A percentile compares a stretch with the other conserved stretches of the same genome.
phyloP scores from a whole-genome alignment of 257 asterid species.

The Gynochthodes officinalis region DNA sequence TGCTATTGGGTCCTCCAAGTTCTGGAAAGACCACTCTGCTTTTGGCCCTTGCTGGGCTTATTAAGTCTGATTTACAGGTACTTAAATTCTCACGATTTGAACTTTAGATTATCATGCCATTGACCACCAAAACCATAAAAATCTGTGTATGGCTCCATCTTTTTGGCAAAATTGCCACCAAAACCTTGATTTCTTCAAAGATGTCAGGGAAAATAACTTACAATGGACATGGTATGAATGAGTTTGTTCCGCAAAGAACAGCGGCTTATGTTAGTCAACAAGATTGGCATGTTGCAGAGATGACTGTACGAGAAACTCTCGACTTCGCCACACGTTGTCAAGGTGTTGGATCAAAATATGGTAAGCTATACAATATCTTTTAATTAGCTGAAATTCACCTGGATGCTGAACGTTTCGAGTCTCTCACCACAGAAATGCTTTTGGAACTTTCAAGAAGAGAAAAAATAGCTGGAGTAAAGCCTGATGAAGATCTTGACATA shows the following conservation, averaged over 20 bases:
- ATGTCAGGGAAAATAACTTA: conserved; percentile 90
- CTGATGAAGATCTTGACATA: conserved; percentile 94
- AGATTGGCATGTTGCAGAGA: conserved; percentile 89
- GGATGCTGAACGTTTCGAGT: conserved; percentile 33
- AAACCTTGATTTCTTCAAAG: conserved; percentile 46
- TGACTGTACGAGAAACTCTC: conserved; percentile 94
- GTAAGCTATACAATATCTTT: conserved; percentile 38
- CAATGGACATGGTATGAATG: conserved; percentile 80
- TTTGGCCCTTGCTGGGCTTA: conserved; percentile 87
- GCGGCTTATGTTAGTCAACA: conserved; percentile 85
- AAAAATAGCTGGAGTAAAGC: conserved; percentile 75
- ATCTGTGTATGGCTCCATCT: neutral
- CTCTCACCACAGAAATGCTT: conserved; percentile 70
- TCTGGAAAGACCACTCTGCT: conserved; percentile 94
- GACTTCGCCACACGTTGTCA: conserved; percentile 84
- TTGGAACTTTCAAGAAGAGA: conserved; percentile 92
- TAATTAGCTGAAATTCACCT: conserved; percentile 16
- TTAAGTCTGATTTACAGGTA: conserved; percentile 86
- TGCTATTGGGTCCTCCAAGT: conserved; percentile 93
- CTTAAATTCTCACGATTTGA: conserved; percentile 6
- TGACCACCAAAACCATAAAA: neutral
- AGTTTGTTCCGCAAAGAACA: conserved; percentile 89
- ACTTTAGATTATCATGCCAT: neutral
- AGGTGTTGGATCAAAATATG: conserved; percentile 89
- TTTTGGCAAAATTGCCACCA: conserved; percentile 18